Evolutionary conservation across 2,329 filamentous ascomycete genomes (phyloP), one percentile per base, ranked within the genome.

Genomic region (Aspergillus sp.): DNA sequence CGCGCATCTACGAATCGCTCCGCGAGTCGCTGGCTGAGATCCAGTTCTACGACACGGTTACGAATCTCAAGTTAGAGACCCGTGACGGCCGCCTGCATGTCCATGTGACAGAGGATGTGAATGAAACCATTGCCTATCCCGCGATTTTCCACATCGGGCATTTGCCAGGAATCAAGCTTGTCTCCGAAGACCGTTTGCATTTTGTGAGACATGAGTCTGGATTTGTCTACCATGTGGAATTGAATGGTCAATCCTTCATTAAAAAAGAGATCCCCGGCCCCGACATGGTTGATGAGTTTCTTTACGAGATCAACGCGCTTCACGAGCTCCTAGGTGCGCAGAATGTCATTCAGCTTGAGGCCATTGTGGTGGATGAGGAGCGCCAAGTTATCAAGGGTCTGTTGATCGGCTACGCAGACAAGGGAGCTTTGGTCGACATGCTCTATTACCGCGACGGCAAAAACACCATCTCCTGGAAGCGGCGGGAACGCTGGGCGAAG

Each of bases 261-360:
- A 97, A 97, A 69, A 98, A 98, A 67, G 93, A 98, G 63, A 97
- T 98, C 13, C 93, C 93, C 0, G 90, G 91, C 1, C 91, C 90
- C 2, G 91, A 97, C 60, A 93, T 88, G 0, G 85, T 97, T 17
- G 91, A 97, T 53, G 93, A 97, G 65, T 98, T 98, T 61, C 74
- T 97, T 2, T 98, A 98, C 66, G 93, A 98, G 70, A 87, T 96
- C 65, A 96, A 97, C 65, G 91, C 91, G 3, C 80, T 98, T n/a
- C 84, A 86, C 65, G 82, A 82, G 25, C 75, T 98, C 13, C 77
- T 79, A 38, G 82, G 80, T 48, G 88, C 88, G 1, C 75, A 77
- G 5, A 85, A 85, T 59, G 88, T 97, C 50, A 93, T 97, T 52
- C 78, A 83, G 43, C 89, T 97, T 58, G 85, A 90, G 59, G 93